Evolutionary conservation across 176 grass and related monocot genomes (phyloP).

Genomic region (Oryza glaberrima): DNA sequence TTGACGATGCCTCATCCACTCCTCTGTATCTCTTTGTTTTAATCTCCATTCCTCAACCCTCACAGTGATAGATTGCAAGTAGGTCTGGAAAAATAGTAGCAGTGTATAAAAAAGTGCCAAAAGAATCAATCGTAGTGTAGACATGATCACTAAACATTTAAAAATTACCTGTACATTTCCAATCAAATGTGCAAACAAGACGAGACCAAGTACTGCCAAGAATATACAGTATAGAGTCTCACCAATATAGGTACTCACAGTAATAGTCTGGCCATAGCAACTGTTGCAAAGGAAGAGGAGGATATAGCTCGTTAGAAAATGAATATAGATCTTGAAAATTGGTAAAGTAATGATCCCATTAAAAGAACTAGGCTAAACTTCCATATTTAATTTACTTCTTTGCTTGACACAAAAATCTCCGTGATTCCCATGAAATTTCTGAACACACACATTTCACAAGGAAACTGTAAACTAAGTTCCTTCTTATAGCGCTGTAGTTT

Average conservation of each 20-base stretch:
- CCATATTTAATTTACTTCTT: background rate
- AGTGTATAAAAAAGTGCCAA: background rate
- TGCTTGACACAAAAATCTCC: constrained; percentile 10
- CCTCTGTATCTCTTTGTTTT: constrained; percentile 96
- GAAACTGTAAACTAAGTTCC: background rate
- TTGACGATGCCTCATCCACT: constrained; percentile 97
- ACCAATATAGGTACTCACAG: constrained; percentile 88
- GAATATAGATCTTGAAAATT: constrained; percentile 17
- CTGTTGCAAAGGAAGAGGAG: constrained; percentile 48
- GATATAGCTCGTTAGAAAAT: constrained; percentile 19
- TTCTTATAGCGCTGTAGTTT: background rate
- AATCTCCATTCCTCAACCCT: constrained; percentile 97
- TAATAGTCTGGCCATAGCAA: constrained; percentile 90
- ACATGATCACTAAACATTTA: constrained; percentile 10
- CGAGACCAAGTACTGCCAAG: constrained; percentile 81
- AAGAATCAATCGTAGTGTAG: background rate
- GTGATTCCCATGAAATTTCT: background rate
- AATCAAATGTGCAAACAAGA: constrained; percentile 98
- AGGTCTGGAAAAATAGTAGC: constrained; percentile 60
- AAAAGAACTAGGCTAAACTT: constrained; percentile 26
- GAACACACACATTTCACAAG: constrained; percentile 27
- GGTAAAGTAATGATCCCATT: background rate
- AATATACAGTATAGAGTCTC: constrained; percentile 95
- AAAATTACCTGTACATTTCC: constrained; percentile 94
- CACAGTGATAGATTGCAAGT: constrained; percentile 89